phyloP scores from a whole-genome alignment of 352 stramenopile genomes.

The Globisporangium recalcitrans region DNA sequence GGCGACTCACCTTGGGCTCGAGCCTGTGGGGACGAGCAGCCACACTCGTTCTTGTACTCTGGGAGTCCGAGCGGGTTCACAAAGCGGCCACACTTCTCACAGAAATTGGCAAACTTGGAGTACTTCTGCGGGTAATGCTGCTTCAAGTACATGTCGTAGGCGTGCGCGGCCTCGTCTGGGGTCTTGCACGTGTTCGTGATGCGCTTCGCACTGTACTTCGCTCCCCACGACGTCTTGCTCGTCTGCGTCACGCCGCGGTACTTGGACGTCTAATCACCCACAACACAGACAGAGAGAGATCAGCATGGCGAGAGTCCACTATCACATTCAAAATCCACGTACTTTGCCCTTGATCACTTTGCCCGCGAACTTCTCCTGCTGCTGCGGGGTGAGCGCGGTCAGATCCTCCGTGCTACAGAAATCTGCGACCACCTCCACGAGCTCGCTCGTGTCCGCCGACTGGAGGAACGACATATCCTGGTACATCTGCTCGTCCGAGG shows the following conservation, averaged over 20 bases:
- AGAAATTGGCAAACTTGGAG: slow-evolving; percentile 86
- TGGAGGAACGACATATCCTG: slow-evolving; percentile 72
- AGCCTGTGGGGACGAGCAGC: slow-evolving; percentile 29
- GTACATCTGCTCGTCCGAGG: slow-evolving; percentile 70
- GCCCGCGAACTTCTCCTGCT: slow-evolving; percentile 50
- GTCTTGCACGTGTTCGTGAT: slow-evolving; percentile 88
- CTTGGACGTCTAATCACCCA: slow-evolving; percentile 66
- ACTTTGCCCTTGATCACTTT: slow-evolving; percentile 85
- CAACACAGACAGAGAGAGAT: not conserved
- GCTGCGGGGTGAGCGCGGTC: slow-evolving; percentile 35
- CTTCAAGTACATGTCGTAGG: slow-evolving; percentile 83
- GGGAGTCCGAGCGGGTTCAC: slow-evolving; percentile 74
- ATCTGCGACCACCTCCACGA: slow-evolving; percentile 56
- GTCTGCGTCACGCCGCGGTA: slow-evolving; percentile 82
- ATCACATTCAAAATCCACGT: slow-evolving; percentile 7
- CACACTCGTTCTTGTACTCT: slow-evolving; percentile 72
- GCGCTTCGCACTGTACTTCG: slow-evolving; percentile 84
- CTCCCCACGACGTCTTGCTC: slow-evolving; percentile 85
- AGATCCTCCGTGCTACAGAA: slow-evolving; percentile 45
- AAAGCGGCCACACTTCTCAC: slow-evolving; percentile 69
- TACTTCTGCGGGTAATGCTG: slow-evolving; percentile 79
- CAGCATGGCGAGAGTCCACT: not conserved
- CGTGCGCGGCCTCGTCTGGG: slow-evolving; percentile 73
- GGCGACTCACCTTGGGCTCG: slow-evolving; percentile 13
- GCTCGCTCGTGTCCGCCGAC: slow-evolving; percentile 47